Conservation (phyloP, 805 yeast genomes). For the Myxozyma nipponensis region DNA sequence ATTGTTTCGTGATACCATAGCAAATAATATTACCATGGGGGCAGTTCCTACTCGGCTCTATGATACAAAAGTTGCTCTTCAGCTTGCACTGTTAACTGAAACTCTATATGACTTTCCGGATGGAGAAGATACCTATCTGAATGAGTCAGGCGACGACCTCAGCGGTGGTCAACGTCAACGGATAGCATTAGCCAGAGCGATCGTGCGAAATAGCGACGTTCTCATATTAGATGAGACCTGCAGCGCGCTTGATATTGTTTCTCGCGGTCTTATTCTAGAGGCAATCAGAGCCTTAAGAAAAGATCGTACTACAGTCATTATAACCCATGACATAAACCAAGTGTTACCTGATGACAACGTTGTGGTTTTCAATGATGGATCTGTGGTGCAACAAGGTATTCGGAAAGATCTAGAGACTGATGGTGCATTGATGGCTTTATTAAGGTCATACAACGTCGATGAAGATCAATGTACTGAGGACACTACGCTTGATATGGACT, state of each 20-base stretch:
- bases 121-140: constrained; percentile 54
- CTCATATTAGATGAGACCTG: constrained; percentile 81
- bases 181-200: constrained; percentile 80
- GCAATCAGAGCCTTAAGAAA: constrained; percentile 57
- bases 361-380: constrained; percentile 57
- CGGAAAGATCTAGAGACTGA: constrained; percentile 36
- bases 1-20: constrained; percentile 60
- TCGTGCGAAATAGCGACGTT: constrained; percentile 65
- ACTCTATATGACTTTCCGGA: constrained; percentile 49
- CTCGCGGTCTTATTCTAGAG: constrained; percentile 46
- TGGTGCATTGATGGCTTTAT: constrained; percentile 7
- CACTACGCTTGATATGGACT: background rate
- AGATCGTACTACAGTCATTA: constrained; percentile 69
- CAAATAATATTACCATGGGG: constrained; percentile 61
- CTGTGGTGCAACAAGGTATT: constrained; percentile 45
- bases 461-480: background rate
- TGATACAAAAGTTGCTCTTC: constrained; percentile 45
- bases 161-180: constrained; percentile 94
- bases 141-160: constrained; percentile 46
- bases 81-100: constrained; percentile 51
- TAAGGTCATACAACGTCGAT: background rate
- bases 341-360: constrained; percentile 58
- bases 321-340: constrained; percentile 71
- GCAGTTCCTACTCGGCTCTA: constrained; percentile 28
- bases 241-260: constrained; percentile 67